These are phyloP conservation scores for Thelephora aurantiotincta DNA, from an alignment of 768 basidiomycete genomes.

Conservation along the genomic window DNA sequence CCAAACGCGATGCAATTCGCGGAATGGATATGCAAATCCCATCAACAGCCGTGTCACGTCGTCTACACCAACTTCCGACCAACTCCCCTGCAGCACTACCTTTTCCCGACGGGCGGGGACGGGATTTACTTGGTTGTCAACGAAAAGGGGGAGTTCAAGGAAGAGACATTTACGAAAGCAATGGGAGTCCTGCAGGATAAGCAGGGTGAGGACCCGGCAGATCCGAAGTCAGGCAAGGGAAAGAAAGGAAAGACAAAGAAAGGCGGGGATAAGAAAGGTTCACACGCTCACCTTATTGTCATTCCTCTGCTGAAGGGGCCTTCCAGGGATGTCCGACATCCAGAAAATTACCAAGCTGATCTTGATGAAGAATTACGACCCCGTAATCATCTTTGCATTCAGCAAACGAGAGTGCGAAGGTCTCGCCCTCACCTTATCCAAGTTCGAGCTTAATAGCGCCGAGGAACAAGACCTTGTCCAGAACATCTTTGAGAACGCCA, in stretches of 20 bases:
- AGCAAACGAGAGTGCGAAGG: constrained; percentile 96
- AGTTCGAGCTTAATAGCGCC: constrained; percentile 86
- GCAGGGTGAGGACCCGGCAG: constrained; percentile 85
- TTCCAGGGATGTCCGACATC: constrained; percentile 76
- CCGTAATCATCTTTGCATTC: constrained; percentile 97
- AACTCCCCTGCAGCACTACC: constrained; percentile 94
- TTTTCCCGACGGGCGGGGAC: constrained; percentile 93
- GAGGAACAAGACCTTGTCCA: constrained; percentile 83
- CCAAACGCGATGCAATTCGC: constrained; percentile 99
- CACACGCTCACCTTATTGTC: constrained; percentile 3
- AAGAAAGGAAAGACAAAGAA: constrained; percentile 88
- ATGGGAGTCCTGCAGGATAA: constrained; percentile 87
- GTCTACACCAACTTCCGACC: constrained; percentile 99
- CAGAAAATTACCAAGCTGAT: constrained; percentile 98
- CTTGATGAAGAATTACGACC: constrained; percentile 94
- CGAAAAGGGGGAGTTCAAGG: constrained; percentile 91
- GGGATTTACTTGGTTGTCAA: constrained; percentile 98
- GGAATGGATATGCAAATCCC: constrained; percentile 96
- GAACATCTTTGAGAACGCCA: constrained; percentile 89
- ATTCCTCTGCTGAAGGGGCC: constrained; percentile 2
- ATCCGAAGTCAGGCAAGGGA: constrained; percentile 71
- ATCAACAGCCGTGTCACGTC: constrained; percentile 96
- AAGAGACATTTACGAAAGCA: constrained; percentile 95
- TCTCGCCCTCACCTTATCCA: constrained; percentile 83
- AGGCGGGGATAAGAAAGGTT: constrained; percentile 88